Percentiles rank a stretch among this genome's conserved stretches.
Conservation (phyloP, 148 eudicot genomes). For the Talinum fruticosum region DNA sequence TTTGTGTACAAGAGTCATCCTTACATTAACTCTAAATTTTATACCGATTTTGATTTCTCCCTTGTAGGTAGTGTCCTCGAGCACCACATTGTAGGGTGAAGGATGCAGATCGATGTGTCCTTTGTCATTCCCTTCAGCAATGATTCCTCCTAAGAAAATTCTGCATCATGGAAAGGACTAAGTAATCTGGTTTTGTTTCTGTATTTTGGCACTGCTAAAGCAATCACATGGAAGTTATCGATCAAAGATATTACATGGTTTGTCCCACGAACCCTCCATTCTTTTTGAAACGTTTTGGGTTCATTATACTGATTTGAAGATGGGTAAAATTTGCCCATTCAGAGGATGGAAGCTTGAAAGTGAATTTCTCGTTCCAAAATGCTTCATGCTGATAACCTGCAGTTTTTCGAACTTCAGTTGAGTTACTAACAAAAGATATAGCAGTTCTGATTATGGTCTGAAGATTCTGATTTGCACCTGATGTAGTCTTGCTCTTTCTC, state of each 20-base stretch:
- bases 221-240: background rate
- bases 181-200: background rate
- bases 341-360: slow-evolving; percentile 39
- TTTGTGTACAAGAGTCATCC: slow-evolving; percentile 3
- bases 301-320: slow-evolving; percentile 59
- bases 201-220: too few relatives aligned
- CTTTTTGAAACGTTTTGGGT: slow-evolving; percentile 39
- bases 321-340: slow-evolving; percentile 45
- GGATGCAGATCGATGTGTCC: slow-evolving; percentile 56
- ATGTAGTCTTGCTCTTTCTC: slow-evolving; percentile 51
- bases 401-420: slow-evolving; percentile 2
- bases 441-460: background rate
- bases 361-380: slow-evolving; percentile 68
- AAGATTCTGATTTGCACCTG: slow-evolving; percentile 31
- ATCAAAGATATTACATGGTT: slow-evolving; percentile 46
- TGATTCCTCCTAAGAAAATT: slow-evolving; percentile 48
- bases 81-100: slow-evolving; percentile 60
- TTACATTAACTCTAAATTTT: slow-evolving; percentile 47
- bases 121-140: slow-evolving; percentile 50
- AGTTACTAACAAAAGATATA: background rate
- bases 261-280: slow-evolving; percentile 64
- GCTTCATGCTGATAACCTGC: slow-evolving; percentile 54
- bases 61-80: slow-evolving; percentile 72
- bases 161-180: slow-evolving; percentile 32
- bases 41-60: slow-evolving; percentile 77